A percentile compares a stretch with the other conserved stretches of the same genome.
These are phyloP conservation scores for Isabelozyma rhagii DNA, from an alignment of 805 yeast species.

Conservation along the genomic window DNA sequence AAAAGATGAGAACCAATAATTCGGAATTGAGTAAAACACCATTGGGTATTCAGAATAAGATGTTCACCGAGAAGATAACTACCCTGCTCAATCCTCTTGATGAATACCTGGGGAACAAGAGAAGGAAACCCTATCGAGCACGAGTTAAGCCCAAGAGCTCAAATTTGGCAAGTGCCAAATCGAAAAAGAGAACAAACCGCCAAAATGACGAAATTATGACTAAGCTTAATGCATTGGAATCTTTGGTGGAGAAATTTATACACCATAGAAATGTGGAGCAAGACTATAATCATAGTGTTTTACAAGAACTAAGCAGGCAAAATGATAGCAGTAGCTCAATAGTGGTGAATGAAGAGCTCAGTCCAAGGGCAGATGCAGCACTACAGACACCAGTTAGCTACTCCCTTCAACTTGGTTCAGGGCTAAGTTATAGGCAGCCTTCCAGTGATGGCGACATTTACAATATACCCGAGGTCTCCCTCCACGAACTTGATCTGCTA, in stretches of 20 bases:
- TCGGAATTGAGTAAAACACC: not conserved
- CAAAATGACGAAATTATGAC: conserved; percentile 11
- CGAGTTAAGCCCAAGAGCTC: not conserved
- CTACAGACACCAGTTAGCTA: not conserved
- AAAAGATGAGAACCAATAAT: conserved; percentile 10
- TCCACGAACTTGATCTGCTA: conserved; percentile 21
- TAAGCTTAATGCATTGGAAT: conserved; percentile 14
- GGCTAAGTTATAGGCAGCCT: not conserved
- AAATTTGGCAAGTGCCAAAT: not conserved
- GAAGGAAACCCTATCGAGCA: not conserved
- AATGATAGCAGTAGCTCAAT: not conserved
- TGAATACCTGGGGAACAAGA: not conserved
- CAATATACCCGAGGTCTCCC: conserved; percentile 18
- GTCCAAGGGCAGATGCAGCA: not conserved
- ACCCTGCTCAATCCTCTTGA: not conserved
- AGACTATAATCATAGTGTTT: not conserved
- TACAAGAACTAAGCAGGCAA: not conserved
- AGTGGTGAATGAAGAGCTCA: not conserved
- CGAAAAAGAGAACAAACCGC: not conserved
- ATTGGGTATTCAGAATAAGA: not conserved
- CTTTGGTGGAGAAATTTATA: conserved; percentile 1
- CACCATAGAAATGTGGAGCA: not conserved
- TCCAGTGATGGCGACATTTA: conserved; percentile 11
- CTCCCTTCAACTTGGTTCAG: not conserved
- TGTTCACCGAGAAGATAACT: not conserved